Evolutionary conservation across 768 basidiomycete species (phyloP).

Genomic region (Naganishia antarctica): DNA sequence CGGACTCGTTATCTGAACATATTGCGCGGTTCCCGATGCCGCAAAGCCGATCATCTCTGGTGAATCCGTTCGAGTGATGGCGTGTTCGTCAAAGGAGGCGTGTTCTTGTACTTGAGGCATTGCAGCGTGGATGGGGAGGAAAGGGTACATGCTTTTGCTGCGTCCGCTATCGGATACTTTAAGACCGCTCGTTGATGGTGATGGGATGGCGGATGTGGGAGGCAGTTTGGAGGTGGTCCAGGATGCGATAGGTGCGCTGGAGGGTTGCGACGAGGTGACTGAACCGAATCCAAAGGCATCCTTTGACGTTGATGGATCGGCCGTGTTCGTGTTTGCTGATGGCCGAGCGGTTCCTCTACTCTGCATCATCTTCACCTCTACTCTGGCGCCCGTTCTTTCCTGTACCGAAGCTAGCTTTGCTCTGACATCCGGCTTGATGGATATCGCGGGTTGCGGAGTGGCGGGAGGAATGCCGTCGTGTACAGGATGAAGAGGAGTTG

Average conservation of each 20-base stretch:
- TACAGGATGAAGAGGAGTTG: constrained; percentile 74
- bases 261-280: too few species aligned
- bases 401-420: neutral
- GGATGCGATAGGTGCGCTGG: too few species aligned
- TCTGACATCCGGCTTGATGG: neutral
- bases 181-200: constrained; percentile 60
- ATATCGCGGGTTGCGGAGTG: constrained; percentile 68
- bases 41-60: neutral
- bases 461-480: constrained; percentile 73
- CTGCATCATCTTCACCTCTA: neutral
- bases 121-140: constrained; percentile 6
- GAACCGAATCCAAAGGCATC: too few species aligned
- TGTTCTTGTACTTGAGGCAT: neutral
- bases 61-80: constrained; percentile 1
- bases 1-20: neutral
- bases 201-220: neutral
- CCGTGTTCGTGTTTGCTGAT: neutral
- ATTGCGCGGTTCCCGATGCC: neutral
- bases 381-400: neutral
- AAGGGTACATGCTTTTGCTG: constrained; percentile 10
- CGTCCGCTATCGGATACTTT: constrained; percentile 32
- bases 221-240: too few species aligned
- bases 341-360: neutral
- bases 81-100: neutral
- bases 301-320: neutral